Percentiles rank a stretch among this genome's conserved stretches.
Conservation (phyloP, 169 alveolate genomes). For the Cytauxzoon felis region DNA sequence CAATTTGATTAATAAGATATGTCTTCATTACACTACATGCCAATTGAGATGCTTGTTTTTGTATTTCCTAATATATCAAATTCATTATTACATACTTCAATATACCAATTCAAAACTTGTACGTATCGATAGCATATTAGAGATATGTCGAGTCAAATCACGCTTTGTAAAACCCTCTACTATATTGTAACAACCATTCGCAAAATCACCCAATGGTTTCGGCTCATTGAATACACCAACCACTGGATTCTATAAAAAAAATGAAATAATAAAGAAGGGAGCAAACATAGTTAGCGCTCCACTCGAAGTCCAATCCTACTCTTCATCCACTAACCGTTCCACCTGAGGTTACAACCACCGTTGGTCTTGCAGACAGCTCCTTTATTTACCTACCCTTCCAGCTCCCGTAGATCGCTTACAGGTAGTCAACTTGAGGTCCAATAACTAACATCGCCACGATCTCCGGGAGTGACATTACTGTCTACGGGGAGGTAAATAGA, state of each 20-base stretch:
- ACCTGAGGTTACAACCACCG: no score
- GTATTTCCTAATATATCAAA: conserved; percentile 28
- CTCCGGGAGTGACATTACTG: no score
- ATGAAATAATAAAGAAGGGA: neutral
- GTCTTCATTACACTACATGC: conserved; percentile 71
- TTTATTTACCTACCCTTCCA: no score
- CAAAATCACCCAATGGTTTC: conserved; percentile 53
- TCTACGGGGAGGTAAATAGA: no score
- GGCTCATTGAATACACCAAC: conserved; percentile 43
- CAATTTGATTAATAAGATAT: conserved; percentile 68
- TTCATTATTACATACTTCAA: no score
- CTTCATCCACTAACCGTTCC: no score
- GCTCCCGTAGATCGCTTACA: no score
- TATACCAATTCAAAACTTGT: conserved; percentile 50
- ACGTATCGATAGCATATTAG: conserved; percentile 32
- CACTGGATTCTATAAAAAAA: conserved; percentile 21
- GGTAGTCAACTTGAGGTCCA: no score
- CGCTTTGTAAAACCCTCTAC: neutral
- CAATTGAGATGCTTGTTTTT: conserved; percentile 67
- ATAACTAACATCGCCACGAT: no score
- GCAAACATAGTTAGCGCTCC: neutral
- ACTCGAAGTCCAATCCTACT: neutral
- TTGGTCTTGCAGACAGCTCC: no score
- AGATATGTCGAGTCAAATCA: conserved; percentile 29
- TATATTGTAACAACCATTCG: conserved; percentile 41